phyloP scores from a whole-genome alignment of 495 filamentous ascomycete genomes.

The Neurospora discreta region DNA sequence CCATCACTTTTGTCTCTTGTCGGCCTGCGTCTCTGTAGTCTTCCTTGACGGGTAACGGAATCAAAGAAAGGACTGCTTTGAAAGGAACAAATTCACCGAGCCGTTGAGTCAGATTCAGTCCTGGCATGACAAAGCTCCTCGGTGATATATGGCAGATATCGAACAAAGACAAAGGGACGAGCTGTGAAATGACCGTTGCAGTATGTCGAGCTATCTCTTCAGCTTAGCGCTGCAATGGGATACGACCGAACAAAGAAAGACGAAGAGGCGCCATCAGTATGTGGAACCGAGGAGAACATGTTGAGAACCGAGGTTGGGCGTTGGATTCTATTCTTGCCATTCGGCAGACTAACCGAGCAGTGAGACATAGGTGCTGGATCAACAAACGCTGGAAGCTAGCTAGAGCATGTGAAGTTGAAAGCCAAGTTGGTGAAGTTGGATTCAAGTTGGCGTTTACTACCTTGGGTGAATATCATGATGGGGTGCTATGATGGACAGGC shows the following conservation, averaged over 20 bases:
- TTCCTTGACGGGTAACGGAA: background rate
- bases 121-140: conserved; percentile 18
- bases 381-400: background rate
- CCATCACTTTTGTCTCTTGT: background rate
- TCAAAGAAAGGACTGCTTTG: conserved; percentile 9
- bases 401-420: background rate
- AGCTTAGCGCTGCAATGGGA: background rate
- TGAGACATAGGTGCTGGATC: background rate
- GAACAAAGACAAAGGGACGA: background rate
- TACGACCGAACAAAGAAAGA: conserved; percentile 12
- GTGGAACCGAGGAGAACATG: background rate
- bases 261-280: background rate
- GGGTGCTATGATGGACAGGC: background rate
- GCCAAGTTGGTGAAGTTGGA: background rate
- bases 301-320: background rate
- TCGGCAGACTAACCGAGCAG: background rate
- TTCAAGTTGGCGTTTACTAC: too few species aligned
- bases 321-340: background rate
- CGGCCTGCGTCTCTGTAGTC: background rate
- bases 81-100: background rate
- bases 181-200: background rate
- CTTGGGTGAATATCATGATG: too few species aligned
- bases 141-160: background rate
- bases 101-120: conserved; percentile 18
- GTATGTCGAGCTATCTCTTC: background rate